Percentiles rank a stretch among this genome's conserved stretches.
Evolutionary conservation across 2,329 filamentous ascomycete species (phyloP).

Genomic region (Aspergillus fijiensis): DNA sequence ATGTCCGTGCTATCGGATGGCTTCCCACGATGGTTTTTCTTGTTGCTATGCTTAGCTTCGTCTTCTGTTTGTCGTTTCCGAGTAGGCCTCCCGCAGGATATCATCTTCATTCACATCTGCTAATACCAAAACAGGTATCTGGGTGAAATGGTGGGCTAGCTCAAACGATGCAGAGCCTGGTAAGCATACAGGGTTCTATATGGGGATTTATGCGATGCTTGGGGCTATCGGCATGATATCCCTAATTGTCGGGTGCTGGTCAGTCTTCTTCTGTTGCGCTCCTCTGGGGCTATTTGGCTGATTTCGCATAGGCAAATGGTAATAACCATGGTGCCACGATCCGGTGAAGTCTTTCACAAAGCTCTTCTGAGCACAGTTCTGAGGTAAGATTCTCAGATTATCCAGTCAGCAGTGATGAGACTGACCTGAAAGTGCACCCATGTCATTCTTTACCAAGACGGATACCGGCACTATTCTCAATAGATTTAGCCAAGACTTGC

Average conservation of each 20-base stretch:
- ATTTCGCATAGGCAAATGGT: constrained; percentile 46
- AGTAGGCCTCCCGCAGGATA: constrained; percentile 23
- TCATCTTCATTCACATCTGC: background rate
- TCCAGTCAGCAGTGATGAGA: constrained; percentile 24
- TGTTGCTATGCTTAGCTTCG: constrained; percentile 38
- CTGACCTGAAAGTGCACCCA: constrained; percentile 33
- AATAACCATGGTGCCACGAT: constrained; percentile 55
- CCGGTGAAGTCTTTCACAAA: constrained; percentile 52
- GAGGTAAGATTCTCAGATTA: constrained; percentile 26
- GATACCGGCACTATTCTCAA: constrained; percentile 45
- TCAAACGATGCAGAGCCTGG: constrained; percentile 38
- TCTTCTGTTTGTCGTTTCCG: constrained; percentile 44
- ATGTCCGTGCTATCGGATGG: constrained; percentile 41
- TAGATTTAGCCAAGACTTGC: constrained; percentile 47
- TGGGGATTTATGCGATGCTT: constrained; percentile 43
- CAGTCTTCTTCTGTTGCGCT: constrained; percentile 1
- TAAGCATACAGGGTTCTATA: constrained; percentile 36
- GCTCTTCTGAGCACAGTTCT: constrained; percentile 51
- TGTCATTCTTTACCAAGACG: constrained; percentile 44
- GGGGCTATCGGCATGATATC: constrained; percentile 38
- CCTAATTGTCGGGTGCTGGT: constrained; percentile 41
- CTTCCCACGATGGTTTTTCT: constrained; percentile 36
- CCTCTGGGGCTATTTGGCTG: background rate
- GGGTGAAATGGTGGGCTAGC: constrained; percentile 45
- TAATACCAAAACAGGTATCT: constrained; percentile 30